Base-by-base conservation (phyloP, 2,329 filamentous ascomycete species). In the Penicillium sp. region DNA sequence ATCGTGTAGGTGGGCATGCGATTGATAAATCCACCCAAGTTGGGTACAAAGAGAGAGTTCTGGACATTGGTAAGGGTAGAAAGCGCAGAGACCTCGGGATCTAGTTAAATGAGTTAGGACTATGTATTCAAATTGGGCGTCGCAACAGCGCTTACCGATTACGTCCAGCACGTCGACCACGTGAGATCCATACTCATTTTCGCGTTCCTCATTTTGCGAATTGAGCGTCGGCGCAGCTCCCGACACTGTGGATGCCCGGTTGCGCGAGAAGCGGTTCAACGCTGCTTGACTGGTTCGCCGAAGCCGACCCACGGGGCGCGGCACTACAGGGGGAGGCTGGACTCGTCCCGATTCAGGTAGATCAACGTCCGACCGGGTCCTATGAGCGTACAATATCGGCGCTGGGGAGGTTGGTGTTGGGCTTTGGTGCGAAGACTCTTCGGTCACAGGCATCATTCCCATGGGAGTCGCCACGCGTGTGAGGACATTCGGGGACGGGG, bases 41-140 rank as follows among this genome's bases (percentile, higher is more conserved):
- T 85, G 0, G 89, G 89, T 2, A 95, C 75, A 69, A 95, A 95
- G 9, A 95, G 80, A 0, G 89, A 93, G 66, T 95, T 95, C 63
- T 95, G 89, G 16, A 95, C 84, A 62, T 95, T 95, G 36, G 88
- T 95, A 9, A 95, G 79, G 12, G 88, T 92, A 0, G 88, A 89
- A 3, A 95, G 74, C 0, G 89, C 89, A 30, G 88, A 83, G 3
- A 95, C 84, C 71, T 95, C 88, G 35, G 89, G 88, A 61, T 95
- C 89, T 90, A 56, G 12, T 25, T 50, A 7, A 22, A 19, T 35
- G 48, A 69, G 56, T 51, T 27, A 18, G 45, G 59, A 9, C 40
- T 38, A 50, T 31, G 29, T 28, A 33, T 31, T 19, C 27, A n/a
- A 11, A 34, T 41, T 22, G 33, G 22, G n/a, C 25, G 9, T 30